Conservation (phyloP, 805 yeast species). For the Yamadazyma kitorensis region DNA sequence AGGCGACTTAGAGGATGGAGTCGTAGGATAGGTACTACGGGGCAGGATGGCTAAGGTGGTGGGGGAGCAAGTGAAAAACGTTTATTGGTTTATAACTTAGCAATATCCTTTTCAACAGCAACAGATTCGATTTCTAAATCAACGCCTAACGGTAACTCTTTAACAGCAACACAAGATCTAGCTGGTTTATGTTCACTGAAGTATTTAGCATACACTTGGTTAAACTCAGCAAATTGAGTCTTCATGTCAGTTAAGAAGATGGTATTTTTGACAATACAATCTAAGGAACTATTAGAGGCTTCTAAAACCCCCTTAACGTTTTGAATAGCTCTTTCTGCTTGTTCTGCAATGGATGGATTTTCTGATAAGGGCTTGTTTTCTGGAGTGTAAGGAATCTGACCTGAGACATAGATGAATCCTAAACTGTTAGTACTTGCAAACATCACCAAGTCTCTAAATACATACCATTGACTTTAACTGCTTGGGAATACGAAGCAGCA, state of each 20-base stretch:
- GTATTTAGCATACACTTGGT: slow-evolving; percentile 77
- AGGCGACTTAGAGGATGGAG: no score
- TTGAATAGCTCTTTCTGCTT: slow-evolving; percentile 70
- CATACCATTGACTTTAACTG: slow-evolving; percentile 76
- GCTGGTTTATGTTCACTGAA: slow-evolving; percentile 86
- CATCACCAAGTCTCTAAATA: slow-evolving; percentile 13
- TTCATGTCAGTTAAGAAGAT: slow-evolving; percentile 89
- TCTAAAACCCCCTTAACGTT: slow-evolving; percentile 71
- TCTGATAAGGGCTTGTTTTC: slow-evolving; percentile 80
- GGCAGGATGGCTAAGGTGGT: no score
- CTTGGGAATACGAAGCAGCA: slow-evolving; percentile 96
- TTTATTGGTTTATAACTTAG: slow-evolving; percentile 31
- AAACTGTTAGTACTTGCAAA: slow-evolving; percentile 16
- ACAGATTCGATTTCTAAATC: slow-evolving; percentile 89
- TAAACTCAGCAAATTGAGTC: slow-evolving; percentile 74
- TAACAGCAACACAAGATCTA: slow-evolving; percentile 96
- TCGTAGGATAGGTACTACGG: no score
- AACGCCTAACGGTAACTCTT: slow-evolving; percentile 83
- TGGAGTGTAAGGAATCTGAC: slow-evolving; percentile 89
- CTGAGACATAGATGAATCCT: slow-evolving; percentile 87
- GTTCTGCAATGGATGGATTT: slow-evolving; percentile 59
- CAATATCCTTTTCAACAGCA: slow-evolving; percentile 59
- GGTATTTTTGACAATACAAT: slow-evolving; percentile 83
- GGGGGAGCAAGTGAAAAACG: no score
- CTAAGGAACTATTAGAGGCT: slow-evolving; percentile 81